A percentile compares a stretch with the other conserved stretches of the same genome.
These are phyloP conservation scores for Daldinia decipiens DNA, from an alignment of 495 filamentous ascomycete species.

Conservation along the genomic window DNA sequence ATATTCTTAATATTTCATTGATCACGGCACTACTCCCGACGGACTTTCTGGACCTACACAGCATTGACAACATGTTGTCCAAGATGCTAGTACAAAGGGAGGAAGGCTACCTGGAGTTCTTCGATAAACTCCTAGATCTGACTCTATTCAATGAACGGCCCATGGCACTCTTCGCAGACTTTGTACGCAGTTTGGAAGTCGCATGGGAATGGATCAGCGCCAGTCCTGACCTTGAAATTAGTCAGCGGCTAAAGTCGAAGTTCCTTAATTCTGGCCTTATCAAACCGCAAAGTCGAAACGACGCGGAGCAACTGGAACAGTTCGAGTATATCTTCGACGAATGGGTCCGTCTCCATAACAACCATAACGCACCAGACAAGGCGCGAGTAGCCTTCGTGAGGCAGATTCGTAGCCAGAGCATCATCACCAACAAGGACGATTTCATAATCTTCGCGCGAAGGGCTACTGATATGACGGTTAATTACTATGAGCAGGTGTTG, in stretches of 20 bases:
- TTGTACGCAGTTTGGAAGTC: constrained; percentile 81
- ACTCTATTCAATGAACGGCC: constrained; percentile 80
- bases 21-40: constrained; percentile 75
- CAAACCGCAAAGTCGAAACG: constrained; percentile 51
- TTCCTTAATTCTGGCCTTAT: constrained; percentile 70
- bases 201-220: constrained; percentile 84
- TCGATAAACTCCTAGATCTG: constrained; percentile 78
- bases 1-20: constrained; percentile 80
- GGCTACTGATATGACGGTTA: constrained; percentile 81
- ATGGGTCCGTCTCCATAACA: constrained; percentile 86
- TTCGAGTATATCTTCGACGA: constrained; percentile 95
- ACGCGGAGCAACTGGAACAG: constrained; percentile 70
- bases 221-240: constrained; percentile 71
- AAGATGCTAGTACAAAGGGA: constrained; percentile 76
- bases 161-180: constrained; percentile 82
- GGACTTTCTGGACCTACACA: constrained; percentile 80
- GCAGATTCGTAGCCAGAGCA: constrained; percentile 77
- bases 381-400: constrained; percentile 80
- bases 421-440: constrained; percentile 77
- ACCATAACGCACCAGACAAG: constrained; percentile 74
- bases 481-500: constrained; percentile 73
- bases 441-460: constrained; percentile 80
- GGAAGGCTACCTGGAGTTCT: constrained; percentile 74
- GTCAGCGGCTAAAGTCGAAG: constrained; percentile 76
- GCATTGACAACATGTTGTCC: constrained; percentile 79